These are phyloP conservation scores for Aphelidium insulamus DNA, from an alignment of 371 early-diverging fungal species.

Conservation along the genomic window DNA sequence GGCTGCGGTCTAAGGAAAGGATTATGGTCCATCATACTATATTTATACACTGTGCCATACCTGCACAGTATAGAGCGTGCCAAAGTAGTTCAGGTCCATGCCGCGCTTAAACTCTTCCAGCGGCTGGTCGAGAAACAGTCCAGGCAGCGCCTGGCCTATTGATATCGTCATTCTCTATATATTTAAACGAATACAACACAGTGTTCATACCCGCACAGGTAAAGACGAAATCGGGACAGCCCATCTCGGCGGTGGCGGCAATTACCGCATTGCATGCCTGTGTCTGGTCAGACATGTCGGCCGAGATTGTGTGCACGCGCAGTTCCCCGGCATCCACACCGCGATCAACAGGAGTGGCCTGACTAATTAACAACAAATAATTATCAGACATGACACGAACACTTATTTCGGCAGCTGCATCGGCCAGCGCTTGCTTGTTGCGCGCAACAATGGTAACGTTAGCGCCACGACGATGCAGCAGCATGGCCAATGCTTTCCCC, in stretches of 20 bases:
- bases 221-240: conserved; percentile 45
- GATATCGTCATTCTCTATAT: not conserved
- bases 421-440: conserved; percentile 23
- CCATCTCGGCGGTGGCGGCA: conserved; percentile 28
- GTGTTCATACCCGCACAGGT: conserved; percentile 40
- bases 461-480: conserved; percentile 48
- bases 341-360: conserved; percentile 4
- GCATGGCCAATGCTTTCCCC: conserved; percentile 56
- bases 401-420: conserved; percentile 28
- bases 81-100: conserved; percentile 59
- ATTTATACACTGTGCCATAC: conserved; percentile 8
- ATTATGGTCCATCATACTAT: not conserved
- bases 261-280: conserved; percentile 31
- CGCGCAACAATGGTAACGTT: conserved; percentile 77
- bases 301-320: conserved; percentile 6
- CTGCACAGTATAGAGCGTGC: conserved; percentile 47
- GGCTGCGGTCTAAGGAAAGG: conserved; percentile 27
- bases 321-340: conserved; percentile 4
- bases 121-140: conserved; percentile 41
- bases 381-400: conserved; percentile 9
- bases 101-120: conserved; percentile 30
- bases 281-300: conserved; percentile 28
- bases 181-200: not conserved
- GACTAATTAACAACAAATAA: conserved; percentile 6
- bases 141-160: conserved; percentile 34